Conservation (phyloP, 2,329 filamentous ascomycete species). For the Paraphoma sp. region DNA sequence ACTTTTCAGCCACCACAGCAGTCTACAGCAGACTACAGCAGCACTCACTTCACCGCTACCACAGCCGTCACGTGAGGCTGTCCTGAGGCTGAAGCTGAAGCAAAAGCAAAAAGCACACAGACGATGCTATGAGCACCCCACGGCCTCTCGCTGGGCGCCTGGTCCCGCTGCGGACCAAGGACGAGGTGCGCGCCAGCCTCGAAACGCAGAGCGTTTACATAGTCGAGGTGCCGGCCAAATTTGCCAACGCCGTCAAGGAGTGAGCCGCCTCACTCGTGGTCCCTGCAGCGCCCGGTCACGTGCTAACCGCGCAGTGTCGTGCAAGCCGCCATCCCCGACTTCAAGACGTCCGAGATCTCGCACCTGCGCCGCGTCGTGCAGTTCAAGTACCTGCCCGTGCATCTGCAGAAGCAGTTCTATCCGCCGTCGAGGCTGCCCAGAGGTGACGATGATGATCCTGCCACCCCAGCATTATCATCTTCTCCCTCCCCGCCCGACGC, state of each 20-base stretch:
- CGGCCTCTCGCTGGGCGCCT: conserved; percentile 31
- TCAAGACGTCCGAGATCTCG: conserved; percentile 54
- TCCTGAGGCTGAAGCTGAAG: neutral
- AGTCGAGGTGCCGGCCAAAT: conserved; percentile 73
- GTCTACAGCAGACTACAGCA: neutral
- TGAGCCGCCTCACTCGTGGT: conserved; percentile 53
- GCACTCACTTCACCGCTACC: neutral
- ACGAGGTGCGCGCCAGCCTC: conserved; percentile 56
- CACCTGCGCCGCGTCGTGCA: conserved; percentile 80
- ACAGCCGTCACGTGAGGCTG: neutral
- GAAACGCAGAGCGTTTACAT: conserved; percentile 71
- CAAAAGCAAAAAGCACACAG: conserved; percentile 4
- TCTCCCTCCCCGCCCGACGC: conserved; percentile 14
- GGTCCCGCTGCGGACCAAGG: conserved; percentile 55
- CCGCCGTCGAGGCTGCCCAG: conserved; percentile 40
- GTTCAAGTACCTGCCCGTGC: conserved; percentile 69
- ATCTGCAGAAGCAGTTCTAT: conserved; percentile 55
- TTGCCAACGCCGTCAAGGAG: conserved; percentile 76
- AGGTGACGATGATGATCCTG: conserved; percentile 42
- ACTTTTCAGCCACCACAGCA: neutral
- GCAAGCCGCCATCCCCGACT: conserved; percentile 52
- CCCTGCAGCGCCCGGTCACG: conserved; percentile 12
- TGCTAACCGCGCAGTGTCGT: conserved; percentile 50
- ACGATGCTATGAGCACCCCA: conserved; percentile 34
- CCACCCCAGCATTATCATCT: conserved; percentile 35